Evolutionary conservation across 805 yeast genomes (phyloP).

Genomic region (Candida yuanshanica): DNA sequence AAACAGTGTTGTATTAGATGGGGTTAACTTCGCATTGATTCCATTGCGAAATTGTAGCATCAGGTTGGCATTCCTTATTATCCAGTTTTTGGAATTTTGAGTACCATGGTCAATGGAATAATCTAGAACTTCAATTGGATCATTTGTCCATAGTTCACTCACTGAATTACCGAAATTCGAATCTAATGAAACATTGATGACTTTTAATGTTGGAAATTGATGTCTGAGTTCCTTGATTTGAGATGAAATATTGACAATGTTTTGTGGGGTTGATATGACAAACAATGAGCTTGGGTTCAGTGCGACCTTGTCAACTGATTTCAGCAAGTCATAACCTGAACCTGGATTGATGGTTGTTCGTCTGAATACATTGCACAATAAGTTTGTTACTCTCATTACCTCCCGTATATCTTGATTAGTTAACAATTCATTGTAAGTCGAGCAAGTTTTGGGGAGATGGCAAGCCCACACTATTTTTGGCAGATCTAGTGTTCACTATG

Average conservation of each 20-base stretch:
- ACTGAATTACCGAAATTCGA: neutral
- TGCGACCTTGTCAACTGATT: neutral
- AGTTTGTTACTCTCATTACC: neutral
- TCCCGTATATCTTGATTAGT: neutral
- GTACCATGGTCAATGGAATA: neutral
- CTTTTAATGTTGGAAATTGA: neutral
- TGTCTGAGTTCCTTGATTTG: neutral
- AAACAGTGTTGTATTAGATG: neutral
- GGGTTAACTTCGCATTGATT: no score
- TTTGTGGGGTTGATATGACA: neutral
- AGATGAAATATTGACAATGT: neutral
- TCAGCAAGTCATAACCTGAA: neutral
- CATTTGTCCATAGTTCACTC: slow-evolving; percentile 1
- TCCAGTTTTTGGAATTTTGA: neutral
- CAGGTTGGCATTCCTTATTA: neutral
- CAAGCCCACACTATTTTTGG: no score
- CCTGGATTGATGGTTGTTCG: neutral
- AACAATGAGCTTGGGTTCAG: neutral
- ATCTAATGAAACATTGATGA: slow-evolving; percentile 1
- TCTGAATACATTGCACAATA: neutral
- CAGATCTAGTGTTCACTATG: no score
- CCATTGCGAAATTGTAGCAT: neutral
- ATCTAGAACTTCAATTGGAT: neutral
- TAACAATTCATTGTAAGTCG: no score
- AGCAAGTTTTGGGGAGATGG: no score